Base-by-base conservation (phyloP, 1,284 basidiomycete genomes). In the Fomitiporia mediterranea region DNA sequence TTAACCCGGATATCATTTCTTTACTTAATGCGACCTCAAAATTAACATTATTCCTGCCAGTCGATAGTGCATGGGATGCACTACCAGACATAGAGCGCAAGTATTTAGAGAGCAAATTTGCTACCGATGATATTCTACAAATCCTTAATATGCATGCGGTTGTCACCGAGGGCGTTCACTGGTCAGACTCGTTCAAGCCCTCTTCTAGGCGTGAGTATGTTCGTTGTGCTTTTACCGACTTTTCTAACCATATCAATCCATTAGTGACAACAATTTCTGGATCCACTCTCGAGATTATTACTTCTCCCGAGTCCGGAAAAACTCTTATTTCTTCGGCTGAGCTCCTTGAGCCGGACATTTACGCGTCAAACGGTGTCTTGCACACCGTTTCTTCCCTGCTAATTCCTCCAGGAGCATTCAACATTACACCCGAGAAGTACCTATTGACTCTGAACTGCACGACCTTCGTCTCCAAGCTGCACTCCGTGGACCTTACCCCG, bases 331-430 rank as follows among this genome's bases (percentile, higher is more conserved):
- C 88, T 46, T 77, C 77, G 25, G 84, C 90, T 1, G 71, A 77
- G 21, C 74, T 94, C 27, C 66, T 84, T 6, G 74, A 84, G 15
- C 80, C 83, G 3, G 94, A 98, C 67, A 83, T 95, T 43, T 92
- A 94, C 63, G 92, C 92, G 2, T 86, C 90, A n/a, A 98, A 98
- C 63, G 94, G 94, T 48, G 97, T 98, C 40, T 69, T 98, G 19
- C 97, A 99, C 70, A 81, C 94, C 43, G 80, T 99, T 39, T 89
- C 90, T 7, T 80, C 82, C 11, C 79, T 99, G 21, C 81, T 99
- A 11, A 69, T 97, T 11, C 91, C 94, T 1, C 78, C 81, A 0
- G 84, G 82, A 6, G 78, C 88, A 30, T 81, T 99, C 44, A 78
- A 82, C 61, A 74, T 96, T 43, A 96, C 92, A 1, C 87, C 94